Conservation (phyloP, 768 basidiomycete species). For the Amanita inopinata region DNA sequence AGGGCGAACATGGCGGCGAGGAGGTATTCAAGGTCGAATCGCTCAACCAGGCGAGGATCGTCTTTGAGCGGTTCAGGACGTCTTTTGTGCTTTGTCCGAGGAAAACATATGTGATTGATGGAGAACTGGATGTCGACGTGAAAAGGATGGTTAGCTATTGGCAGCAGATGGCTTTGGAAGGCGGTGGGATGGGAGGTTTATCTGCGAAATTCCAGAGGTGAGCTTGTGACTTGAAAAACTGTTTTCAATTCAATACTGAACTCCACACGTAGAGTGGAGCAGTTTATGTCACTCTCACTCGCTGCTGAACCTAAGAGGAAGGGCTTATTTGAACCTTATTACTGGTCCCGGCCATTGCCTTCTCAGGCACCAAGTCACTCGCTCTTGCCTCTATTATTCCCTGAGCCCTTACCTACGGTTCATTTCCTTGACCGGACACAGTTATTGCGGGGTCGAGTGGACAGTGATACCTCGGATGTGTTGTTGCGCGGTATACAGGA, state of each 20-base stretch:
- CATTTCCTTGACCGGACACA: conserved; percentile 59
- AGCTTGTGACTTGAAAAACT: conserved; percentile 14
- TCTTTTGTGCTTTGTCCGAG: conserved; percentile 44
- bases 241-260: conserved; percentile 7
- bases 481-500: conserved; percentile 45
- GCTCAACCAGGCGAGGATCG: conserved; percentile 28
- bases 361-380: conserved; percentile 31
- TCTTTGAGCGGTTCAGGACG: conserved; percentile 46
- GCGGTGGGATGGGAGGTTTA: conserved; percentile 30
- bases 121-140: conserved; percentile 36
- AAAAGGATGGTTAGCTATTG: conserved; percentile 46
- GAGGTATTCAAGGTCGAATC: conserved; percentile 36
- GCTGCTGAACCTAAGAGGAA: conserved; percentile 67
- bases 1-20: conserved; percentile 22
- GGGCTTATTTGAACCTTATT: conserved; percentile 69
- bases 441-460: conserved; percentile 57
- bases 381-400: conserved; percentile 62
- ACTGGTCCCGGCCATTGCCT: conserved; percentile 45
- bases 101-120: conserved; percentile 23
- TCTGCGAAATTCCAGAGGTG: conserved; percentile 56
- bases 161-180: conserved; percentile 35
- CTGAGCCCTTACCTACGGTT: conserved; percentile 61
- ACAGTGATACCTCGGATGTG: conserved; percentile 54
- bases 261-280: conserved; percentile 44
- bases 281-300: conserved; percentile 70